Base-by-base conservation (phyloP, 2,329 filamentous ascomycete species). In the Penicillium sp. region DNA sequence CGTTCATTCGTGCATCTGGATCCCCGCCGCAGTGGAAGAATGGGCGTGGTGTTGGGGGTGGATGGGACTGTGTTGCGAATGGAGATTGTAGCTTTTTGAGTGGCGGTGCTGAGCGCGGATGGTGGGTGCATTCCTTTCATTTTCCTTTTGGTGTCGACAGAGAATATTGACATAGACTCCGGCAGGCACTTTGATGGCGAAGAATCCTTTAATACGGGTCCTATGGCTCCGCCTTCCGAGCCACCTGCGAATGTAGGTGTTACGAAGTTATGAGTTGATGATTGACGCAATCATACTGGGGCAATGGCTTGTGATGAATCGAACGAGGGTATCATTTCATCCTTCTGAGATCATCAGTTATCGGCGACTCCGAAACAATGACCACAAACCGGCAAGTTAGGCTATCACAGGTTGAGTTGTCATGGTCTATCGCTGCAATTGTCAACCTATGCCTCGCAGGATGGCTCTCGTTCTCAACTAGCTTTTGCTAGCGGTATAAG, bases 41-140 rank as follows among this genome's bases (percentile, higher is more conserved):
- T 59, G 84, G 83, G 0, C 80, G 77, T 23, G 89, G 88, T 21
- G 83, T 93, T 40, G 80, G 82, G 27, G 91, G 91, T 38, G 89
- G 88, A 29, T 99, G 93, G 93, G 82, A 85, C 41, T 93, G 91
- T 70, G 83, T 86, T 59, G 72, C 84, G 53, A 93, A 96, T 77
- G 91, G 91, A 17, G 91, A 96, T 73, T 96, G 92, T 69, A 87
- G 84, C 59, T 96, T 93, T 75, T 78, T 97, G 64, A 85, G 81
- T 54, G 83, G 84, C 54, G 93, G 93, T 8, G 88, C 89, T 67
- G 93, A 97, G 76, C 83, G 93, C 78, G 92, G 92, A 71, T 97
- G 93, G 92, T 94, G 75, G 76, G 81, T 72, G 2, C 6, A 27
- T 58, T 68, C 62, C 15, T 61, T 65, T 42, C 59, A 66, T 38